These are phyloP conservation scores for Cyclocybe cylindracea DNA, from an alignment of 768 basidiomycete species.

Conservation along the genomic window DNA sequence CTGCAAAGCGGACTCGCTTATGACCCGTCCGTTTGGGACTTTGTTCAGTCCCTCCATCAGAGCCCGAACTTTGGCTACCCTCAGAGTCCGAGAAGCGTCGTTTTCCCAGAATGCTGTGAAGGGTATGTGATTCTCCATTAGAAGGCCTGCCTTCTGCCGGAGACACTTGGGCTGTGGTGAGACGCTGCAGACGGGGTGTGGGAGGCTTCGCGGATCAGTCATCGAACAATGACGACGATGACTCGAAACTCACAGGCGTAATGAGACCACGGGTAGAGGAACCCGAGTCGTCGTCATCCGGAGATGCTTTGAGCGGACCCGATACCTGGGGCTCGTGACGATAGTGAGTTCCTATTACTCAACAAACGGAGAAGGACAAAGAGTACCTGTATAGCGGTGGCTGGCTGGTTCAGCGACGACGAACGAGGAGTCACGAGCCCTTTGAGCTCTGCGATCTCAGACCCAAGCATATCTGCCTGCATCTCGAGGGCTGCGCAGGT, in stretches of 20 bases:
- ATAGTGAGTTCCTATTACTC: background rate
- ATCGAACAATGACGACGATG: too few species aligned
- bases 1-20: conserved; percentile 13
- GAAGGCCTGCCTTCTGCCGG: too few species aligned
- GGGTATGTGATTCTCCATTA: too few species aligned
- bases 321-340: background rate
- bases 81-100: conserved; percentile 1
- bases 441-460: background rate
- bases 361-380: background rate
- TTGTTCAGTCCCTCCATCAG: background rate
- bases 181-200: background rate
- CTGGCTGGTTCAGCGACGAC: too few species aligned
- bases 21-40: background rate
- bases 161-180: background rate
- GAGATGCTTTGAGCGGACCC: too few species aligned
- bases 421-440: background rate
- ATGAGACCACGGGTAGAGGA: too few species aligned
- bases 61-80: background rate
- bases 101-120: conserved; percentile 3
- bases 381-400: background rate
- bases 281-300: too few species aligned
- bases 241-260: too few species aligned
- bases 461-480: conserved; percentile 2
- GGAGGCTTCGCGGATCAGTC: too few species aligned
- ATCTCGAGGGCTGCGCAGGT: conserved; percentile 4